Evolutionary conservation across 441 rosid species (phyloP), one percentile per base, ranked within the genome.

Genomic region (Erodium trifolium): DNA sequence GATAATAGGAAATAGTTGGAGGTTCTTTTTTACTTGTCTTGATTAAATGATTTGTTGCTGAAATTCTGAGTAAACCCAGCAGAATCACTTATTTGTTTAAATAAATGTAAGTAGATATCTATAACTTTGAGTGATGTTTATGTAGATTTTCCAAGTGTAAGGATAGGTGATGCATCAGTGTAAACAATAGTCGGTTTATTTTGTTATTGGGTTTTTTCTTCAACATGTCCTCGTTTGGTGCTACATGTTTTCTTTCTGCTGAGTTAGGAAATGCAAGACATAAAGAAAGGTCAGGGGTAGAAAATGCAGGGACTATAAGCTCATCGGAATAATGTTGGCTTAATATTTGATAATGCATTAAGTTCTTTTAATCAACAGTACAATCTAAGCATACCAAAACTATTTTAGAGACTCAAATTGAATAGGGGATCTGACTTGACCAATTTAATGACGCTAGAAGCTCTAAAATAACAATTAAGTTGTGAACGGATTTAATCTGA

Each of bases 401-500:
- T 12, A 29, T 29, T 27, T 63, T 29, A 63, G 65, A 62, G 65
- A 27, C 9, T 62, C n/a, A 12, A 62, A 62, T 62, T 29, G 7
- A 27, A 62, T 62, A 29, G 39, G 66, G 66, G 8, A 12, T 27
- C 39, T 27, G n/a, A 13, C 66, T 23, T 63, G 65, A 29, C 64
- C 27, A 59, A 60, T 23, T 12, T 19, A 19, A 10, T 10, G 10
- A 59, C 16, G 0, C 8, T 2, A 59, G 64, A 18, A 59, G 34
- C 27, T 59, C 64, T 19, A 59, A 59, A 10, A 19, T 19, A 60
- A 19, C 39, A 29, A n/a, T 31, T 63, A 29, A 63, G 66, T 34
- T 63, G 29, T 13, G 23, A 4, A 63, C 3, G 10, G 41, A 29
- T 63, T 34, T 63, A 63, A 63, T 63, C 66, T 63, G 66, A 63